Evolutionary conservation across 371 early-diverging fungal genomes (phyloP).

Genomic region (Fennellomyces sp.): DNA sequence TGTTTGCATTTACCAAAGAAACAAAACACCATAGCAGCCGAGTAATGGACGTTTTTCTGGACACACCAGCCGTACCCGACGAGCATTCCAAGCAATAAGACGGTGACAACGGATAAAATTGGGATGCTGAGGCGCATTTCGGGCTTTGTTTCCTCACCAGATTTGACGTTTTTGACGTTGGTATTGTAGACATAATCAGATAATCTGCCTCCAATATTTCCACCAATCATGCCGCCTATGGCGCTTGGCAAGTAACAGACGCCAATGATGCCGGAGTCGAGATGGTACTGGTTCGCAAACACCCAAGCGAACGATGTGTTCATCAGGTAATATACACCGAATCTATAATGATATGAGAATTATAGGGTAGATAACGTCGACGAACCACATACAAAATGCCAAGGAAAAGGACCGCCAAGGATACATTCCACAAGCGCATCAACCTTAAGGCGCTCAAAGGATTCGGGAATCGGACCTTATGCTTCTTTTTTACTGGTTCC

Average conservation of each 20-base stretch:
- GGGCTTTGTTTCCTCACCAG: conserved; percentile 16
- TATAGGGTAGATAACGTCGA: too few relatives aligned
- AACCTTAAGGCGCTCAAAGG: conserved; percentile 37
- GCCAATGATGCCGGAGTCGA: conserved; percentile 27
- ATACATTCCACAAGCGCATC: conserved; percentile 31
- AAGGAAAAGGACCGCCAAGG: conserved; percentile 28
- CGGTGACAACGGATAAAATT: conserved; percentile 18
- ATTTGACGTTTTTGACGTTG: conserved; percentile 22
- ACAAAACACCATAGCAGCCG: conserved; percentile 36
- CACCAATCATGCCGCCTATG: conserved; percentile 37
- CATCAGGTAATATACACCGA: conserved; percentile 21
- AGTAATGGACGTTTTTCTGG: conserved; percentile 40
- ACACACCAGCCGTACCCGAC: conserved; percentile 48
- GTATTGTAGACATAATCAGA: conserved; percentile 36
- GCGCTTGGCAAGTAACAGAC: conserved; percentile 27
- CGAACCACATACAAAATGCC: conserved; percentile 36
- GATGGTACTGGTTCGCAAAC: conserved; percentile 21
- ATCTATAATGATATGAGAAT: conserved; percentile 9
- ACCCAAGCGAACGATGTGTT: conserved; percentile 27
- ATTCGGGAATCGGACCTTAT: conserved; percentile 13
- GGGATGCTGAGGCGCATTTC: conserved; percentile 48
- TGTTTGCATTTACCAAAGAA: conserved; percentile 29
- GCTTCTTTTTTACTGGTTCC: not conserved
- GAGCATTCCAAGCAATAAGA: conserved; percentile 22
- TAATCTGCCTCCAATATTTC: conserved; percentile 39